A percentile compares a stretch with the other conserved stretches of the same genome.
Conservation (phyloP, 768 basidiomycete genomes). For the Clavulina sp. region DNA sequence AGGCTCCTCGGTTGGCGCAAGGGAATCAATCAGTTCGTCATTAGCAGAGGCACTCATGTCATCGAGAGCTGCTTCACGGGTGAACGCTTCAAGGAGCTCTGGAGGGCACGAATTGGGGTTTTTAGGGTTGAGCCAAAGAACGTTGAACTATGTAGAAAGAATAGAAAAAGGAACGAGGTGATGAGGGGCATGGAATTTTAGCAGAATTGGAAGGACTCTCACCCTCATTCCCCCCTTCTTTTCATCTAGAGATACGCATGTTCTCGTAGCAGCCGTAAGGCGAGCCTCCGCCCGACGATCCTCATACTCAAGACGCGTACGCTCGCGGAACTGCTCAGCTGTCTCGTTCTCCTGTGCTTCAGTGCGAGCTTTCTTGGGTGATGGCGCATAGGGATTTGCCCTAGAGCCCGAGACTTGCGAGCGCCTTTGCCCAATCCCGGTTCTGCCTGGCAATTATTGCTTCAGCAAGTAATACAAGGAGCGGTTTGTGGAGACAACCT, state of each 20-base stretch:
- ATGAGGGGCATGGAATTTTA: constrained; percentile 7
- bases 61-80: background rate
- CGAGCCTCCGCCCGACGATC: constrained; percentile 56
- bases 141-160: constrained; percentile 46
- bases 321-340: constrained; percentile 39
- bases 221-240: constrained; percentile 43
- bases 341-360: constrained; percentile 25
- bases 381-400: background rate
- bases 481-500: constrained; percentile 14
- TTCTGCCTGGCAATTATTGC: constrained; percentile 48
- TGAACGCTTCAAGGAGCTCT: constrained; percentile 29
- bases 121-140: constrained; percentile 58
- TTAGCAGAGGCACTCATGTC: too few relatives aligned
- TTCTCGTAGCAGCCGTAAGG: constrained; percentile 53
- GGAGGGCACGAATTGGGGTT: constrained; percentile 47
- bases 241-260: constrained; percentile 61
- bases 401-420: background rate
- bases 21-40: too few relatives aligned
- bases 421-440: constrained; percentile 29
- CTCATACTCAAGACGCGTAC: constrained; percentile 55
- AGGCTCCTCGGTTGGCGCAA: too few relatives aligned
- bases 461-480: background rate
- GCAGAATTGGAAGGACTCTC: constrained; percentile 20
- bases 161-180: background rate
- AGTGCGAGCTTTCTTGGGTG: background rate